Conservation (phyloP, 768 basidiomycete species). For the Mycena haematopus region DNA sequence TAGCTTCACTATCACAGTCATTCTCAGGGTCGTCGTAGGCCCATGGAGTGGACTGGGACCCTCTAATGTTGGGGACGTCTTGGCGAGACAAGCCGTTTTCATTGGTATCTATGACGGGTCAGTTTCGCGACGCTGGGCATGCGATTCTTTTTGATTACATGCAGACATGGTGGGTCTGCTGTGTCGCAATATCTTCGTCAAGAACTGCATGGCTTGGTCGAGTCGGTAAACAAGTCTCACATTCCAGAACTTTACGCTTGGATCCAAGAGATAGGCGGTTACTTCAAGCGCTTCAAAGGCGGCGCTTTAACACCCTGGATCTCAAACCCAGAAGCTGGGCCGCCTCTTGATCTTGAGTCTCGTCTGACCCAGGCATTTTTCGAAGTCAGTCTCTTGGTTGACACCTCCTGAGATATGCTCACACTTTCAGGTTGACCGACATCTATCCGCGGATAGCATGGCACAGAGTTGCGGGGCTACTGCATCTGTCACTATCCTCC, state of each 20-base stretch:
- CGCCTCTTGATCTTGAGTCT: conserved; percentile 77
- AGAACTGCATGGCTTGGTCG: conserved; percentile 85
- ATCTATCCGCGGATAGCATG: conserved; percentile 69
- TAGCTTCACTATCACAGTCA: too few species aligned
- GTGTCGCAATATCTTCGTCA: conserved; percentile 87
- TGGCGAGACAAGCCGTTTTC: conserved; percentile 81
- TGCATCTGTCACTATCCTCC: conserved; percentile 89
- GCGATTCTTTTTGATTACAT: conserved; percentile 18
- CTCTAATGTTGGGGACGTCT: conserved; percentile 51
- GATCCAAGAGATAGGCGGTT: conserved; percentile 84
- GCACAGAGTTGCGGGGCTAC: conserved; percentile 87
- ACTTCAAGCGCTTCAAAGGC: conserved; percentile 88
- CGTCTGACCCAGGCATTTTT: conserved; percentile 88
- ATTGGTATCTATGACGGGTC: conserved; percentile 94
- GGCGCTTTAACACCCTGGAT: conserved; percentile 80
- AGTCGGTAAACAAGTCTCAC: conserved; percentile 71
- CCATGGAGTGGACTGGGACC: conserved; percentile 78
- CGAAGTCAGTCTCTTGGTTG: conserved; percentile 55
- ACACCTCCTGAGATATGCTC: background rate
- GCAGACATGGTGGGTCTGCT: conserved; percentile 90
- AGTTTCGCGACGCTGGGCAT: conserved; percentile 30
- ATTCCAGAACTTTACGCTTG: conserved; percentile 80
- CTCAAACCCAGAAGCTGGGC: conserved; percentile 39
- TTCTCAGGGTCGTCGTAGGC: too few species aligned
- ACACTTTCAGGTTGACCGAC: conserved; percentile 70